Evolutionary conservation across 2,329 filamentous ascomycete species (phyloP).

Genomic region (Alternaria burnsii): DNA sequence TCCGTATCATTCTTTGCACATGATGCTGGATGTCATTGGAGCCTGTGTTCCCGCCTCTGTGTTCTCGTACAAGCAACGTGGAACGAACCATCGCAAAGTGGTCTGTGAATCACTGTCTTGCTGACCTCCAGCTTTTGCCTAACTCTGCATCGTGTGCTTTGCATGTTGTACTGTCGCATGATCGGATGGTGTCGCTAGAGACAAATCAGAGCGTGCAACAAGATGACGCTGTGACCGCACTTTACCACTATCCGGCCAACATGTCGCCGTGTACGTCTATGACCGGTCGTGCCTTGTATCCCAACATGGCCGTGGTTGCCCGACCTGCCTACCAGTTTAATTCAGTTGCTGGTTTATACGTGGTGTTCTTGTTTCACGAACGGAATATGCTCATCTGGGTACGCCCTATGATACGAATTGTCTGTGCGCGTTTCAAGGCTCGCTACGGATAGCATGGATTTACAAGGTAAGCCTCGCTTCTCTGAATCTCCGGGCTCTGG

Average conservation of each 20-base stretch:
- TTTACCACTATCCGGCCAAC: conserved; percentile 1
- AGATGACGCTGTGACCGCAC: conserved; percentile 4
- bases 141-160: conserved; percentile 12
- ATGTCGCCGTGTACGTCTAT: conserved; percentile 12
- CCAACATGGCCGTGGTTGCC: not conserved
- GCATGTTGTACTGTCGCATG: conserved; percentile 18
- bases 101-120: conserved; percentile 24
- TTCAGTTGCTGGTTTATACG: not conserved
- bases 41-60: conserved; percentile 11
- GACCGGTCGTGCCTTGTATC: conserved; percentile 13
- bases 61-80: conserved; percentile 35
- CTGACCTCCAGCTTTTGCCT: not conserved
- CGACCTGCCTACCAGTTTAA: not conserved
- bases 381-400: not conserved
- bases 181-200: conserved; percentile 8
- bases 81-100: conserved; percentile 33
- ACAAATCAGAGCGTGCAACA: conserved; percentile 4
- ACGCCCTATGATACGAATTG: not conserved
- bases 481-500: not conserved
- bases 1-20: not conserved
- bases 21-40: conserved; percentile 4
- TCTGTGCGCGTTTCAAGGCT: conserved; percentile 1
- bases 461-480: conserved; percentile 5
- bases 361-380: not conserved
- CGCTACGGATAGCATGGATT: not conserved